Conservation (phyloP, 2,329 filamentous ascomycete species). For the Fusarium avenaceum region DNA sequence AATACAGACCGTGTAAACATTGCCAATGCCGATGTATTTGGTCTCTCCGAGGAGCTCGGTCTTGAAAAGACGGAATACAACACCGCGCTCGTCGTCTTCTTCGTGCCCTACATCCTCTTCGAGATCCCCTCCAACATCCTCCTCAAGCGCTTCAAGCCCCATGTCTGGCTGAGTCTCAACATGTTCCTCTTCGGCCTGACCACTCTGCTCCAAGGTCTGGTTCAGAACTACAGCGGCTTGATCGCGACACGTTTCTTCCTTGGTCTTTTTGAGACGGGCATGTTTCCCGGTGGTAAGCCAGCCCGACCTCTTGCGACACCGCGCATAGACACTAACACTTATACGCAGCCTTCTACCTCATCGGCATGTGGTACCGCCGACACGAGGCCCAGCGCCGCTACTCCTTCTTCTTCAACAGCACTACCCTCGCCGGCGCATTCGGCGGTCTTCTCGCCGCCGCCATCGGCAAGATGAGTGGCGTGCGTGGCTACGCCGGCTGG, state of each 20-base stretch:
- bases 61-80: slow-evolving; percentile 76
- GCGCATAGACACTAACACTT: slow-evolving; percentile 56
- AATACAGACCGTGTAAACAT: slow-evolving; percentile 77
- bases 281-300: slow-evolving; percentile 67
- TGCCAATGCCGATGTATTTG: slow-evolving; percentile 79
- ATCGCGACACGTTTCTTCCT: slow-evolving; percentile 88
- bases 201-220: slow-evolving; percentile 81
- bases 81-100: slow-evolving; percentile 83
- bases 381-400: slow-evolving; percentile 91
- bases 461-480: slow-evolving; percentile 87
- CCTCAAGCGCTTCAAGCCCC: slow-evolving; percentile 72
- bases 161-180: slow-evolving; percentile 81
- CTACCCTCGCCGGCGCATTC: slow-evolving; percentile 84
- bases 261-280: slow-evolving; percentile 80
- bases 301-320: neutral
- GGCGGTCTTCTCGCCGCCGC: slow-evolving; percentile 87
- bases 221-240: slow-evolving; percentile 81
- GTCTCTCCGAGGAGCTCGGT: slow-evolving; percentile 72
- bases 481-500: slow-evolving; percentile 79
- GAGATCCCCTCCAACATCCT: slow-evolving; percentile 79
- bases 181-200: slow-evolving; percentile 88
- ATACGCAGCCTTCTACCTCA: slow-evolving; percentile 71
- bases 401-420: slow-evolving; percentile 92
- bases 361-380: slow-evolving; percentile 91
- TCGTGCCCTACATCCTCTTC: slow-evolving; percentile 79